phyloP scores from a whole-genome alignment of 179 eudicot genomes.

The Beta corolliflora region DNA sequence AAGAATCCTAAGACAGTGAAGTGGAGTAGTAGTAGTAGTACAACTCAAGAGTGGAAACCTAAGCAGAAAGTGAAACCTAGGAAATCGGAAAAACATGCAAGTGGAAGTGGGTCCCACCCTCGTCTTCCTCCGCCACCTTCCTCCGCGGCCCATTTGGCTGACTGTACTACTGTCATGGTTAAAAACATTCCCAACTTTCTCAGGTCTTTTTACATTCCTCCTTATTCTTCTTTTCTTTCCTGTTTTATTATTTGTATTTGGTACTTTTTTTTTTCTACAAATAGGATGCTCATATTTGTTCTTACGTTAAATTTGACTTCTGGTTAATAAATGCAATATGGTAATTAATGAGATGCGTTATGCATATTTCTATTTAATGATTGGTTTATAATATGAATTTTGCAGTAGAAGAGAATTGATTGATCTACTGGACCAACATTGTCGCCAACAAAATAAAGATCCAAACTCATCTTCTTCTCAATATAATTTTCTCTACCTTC shows the following conservation, averaged over 20 bases:
- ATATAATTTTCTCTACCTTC: conserved; percentile 33
- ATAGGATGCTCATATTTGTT: too few species aligned
- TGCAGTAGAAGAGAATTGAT: conserved; percentile 23
- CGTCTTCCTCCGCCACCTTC: background rate
- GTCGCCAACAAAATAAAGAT: conserved; percentile 16
- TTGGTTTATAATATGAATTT: background rate
- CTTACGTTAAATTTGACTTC: background rate
- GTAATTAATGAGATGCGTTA: background rate
- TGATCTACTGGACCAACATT: conserved; percentile 24
- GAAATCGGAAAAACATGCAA: too few species aligned
- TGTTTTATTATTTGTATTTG: too few species aligned
- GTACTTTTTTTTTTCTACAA: background rate
- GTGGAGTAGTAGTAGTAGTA: too few species aligned
- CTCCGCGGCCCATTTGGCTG: background rate
- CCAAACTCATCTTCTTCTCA: background rate
- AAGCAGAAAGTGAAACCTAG: background rate
- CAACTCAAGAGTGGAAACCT: conserved; percentile 7
- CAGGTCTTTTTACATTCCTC: conserved; percentile 23
- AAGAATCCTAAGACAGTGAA: too few species aligned
- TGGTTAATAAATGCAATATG: conserved; percentile 5
- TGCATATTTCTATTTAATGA: background rate
- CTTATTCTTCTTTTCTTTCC: background rate
- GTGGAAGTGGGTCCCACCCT: conserved; percentile 7
- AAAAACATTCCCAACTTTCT: conserved; percentile 28
- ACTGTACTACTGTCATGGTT: conserved; percentile 32